A percentile compares a stretch with the other conserved stretches of the same genome.
Evolutionary conservation across 75 land plant species (phyloP).

Genomic region (Cryptomeria japonica): DNA sequence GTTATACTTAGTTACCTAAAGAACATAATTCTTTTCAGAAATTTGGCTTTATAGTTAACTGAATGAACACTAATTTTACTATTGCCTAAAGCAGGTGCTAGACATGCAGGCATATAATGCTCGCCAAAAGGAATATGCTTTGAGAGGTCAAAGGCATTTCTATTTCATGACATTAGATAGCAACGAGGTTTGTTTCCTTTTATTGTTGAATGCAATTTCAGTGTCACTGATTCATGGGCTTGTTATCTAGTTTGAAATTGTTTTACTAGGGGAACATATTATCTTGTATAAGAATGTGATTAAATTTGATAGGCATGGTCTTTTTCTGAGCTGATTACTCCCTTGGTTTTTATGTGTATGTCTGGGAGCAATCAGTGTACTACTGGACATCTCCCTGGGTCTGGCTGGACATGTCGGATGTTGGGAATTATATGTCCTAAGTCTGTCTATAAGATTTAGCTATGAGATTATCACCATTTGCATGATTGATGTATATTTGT

Average conservation of each 20-base stretch:
- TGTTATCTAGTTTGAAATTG: background rate
- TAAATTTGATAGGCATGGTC: background rate
- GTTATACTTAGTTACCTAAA: background rate
- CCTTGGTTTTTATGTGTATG: background rate
- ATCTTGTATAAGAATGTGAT: background rate
- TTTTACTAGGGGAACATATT: background rate
- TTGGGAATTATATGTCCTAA: no score
- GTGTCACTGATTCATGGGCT: background rate
- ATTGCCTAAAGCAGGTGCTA: constrained; percentile 53
- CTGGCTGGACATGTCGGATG: no score
- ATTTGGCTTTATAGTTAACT: background rate
- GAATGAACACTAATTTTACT: constrained; percentile 1
- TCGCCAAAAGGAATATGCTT: constrained; percentile 87
- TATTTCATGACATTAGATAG: constrained; percentile 97
- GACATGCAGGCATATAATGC: constrained; percentile 76
- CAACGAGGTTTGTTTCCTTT: constrained; percentile 68
- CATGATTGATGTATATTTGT: no score
- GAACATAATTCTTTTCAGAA: background rate
- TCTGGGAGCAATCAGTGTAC: no score
- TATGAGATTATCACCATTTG: no score
- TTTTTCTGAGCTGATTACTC: background rate
- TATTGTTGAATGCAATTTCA: background rate
- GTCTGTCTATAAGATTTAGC: no score
- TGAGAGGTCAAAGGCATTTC: constrained; percentile 83
- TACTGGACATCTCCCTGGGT: no score